Evolutionary conservation across 108 stramenopile species (phyloP).

Genomic region (Nitzschia palea): DNA sequence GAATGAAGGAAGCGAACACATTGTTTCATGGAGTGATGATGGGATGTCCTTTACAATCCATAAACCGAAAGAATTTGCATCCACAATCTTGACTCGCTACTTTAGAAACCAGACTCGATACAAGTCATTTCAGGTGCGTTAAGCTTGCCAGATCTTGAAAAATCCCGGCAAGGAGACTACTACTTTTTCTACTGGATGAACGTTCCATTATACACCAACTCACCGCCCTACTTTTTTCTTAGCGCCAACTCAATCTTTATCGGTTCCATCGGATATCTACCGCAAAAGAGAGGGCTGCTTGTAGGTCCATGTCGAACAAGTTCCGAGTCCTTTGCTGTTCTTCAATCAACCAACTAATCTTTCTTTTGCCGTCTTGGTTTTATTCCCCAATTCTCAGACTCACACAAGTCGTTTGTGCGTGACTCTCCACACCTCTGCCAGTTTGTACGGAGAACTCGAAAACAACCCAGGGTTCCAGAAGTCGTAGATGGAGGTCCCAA

Average conservation of each 20-base stretch:
- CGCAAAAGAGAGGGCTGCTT: background rate
- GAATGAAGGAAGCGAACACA: background rate
- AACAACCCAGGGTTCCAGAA: background rate
- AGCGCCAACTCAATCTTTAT: constrained; percentile 21
- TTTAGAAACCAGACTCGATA: constrained; percentile 72
- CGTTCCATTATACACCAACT: no score
- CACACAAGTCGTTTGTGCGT: constrained; percentile 5
- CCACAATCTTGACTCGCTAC: constrained; percentile 59
- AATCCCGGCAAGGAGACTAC: no score
- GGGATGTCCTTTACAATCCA: constrained; percentile 50
- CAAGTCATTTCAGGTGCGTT: constrained; percentile 59
- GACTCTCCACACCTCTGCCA: background rate
- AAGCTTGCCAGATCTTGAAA: no score
- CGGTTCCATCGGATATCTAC: background rate
- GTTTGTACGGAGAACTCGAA: constrained; percentile 4
- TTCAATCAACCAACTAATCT: background rate
- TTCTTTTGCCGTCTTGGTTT: background rate
- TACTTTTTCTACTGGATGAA: no score
- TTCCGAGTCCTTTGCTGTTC: background rate
- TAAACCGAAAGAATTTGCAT: constrained; percentile 45
- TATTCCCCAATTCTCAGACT: background rate
- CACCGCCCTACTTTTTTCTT: background rate
- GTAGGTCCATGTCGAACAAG: no score
- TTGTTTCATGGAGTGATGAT: constrained; percentile 55
- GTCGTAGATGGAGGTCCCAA: no score